Base-by-base conservation (phyloP, 768 basidiomycete species). In the Leccinellum rugosiceps region DNA sequence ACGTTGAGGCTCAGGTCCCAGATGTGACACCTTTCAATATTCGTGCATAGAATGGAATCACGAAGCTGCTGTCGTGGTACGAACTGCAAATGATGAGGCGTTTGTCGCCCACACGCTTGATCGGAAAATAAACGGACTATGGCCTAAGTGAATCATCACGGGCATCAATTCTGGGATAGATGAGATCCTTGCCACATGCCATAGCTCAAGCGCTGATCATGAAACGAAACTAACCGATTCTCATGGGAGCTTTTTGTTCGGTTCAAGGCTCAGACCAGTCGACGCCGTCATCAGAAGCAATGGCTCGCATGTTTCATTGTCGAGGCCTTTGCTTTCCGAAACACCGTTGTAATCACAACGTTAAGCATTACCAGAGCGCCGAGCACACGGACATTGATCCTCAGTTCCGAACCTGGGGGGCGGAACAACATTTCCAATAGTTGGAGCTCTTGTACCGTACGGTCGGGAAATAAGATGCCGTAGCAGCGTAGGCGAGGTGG, bases 121-220 rank as follows among this genome's bases (percentile, higher is more conserved):
- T 52, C 51, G 57, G 62, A 55, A 58, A 30, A 47, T 28, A 26
- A n/a, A 17, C 14, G 41, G 41, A 49, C 28, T 48, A 60, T 54
- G 31, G 11, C 9, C 15, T 2, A 35, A 21, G 52, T 32, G 56
- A 34, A 35, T 19, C 43, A 48, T 23, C 43, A 45, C 53, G 59
- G 64, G 41, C 28, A 66, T 63, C 25, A 45, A 44, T 19, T 3
- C 53, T 47, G 19, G 44, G 47, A 38, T 38, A 60, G 59, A 69
- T 56, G 41, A 60, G 56, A 61, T 55, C 45, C 49, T 1, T n/a
- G 4, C 25, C 7, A 35, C 50, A 32, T 32, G 19, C 21, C 23
- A 35, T 14, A n/a, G 49, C 43, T 30, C 41, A 52, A 56, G 49
- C 66, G 66, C 56, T 68, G 68, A 69, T 70, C 68, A 67, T 67